Conservation (phyloP, 257 asterid genomes). For the Ehretia macrophylla region DNA sequence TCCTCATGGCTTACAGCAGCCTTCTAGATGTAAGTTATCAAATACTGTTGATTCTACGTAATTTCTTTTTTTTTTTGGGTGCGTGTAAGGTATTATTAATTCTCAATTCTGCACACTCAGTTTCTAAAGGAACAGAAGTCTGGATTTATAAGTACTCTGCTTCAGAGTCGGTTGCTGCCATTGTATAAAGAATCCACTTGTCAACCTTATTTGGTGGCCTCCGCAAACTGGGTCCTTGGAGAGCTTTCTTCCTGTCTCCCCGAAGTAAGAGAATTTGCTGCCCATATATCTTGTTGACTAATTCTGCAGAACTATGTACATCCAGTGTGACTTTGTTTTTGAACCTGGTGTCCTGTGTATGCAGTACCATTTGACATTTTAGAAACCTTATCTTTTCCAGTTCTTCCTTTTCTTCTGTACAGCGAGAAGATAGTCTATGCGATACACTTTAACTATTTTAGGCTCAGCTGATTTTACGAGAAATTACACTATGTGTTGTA, state of each 20-base stretch:
- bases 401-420: background rate
- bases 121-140: constrained; percentile 32
- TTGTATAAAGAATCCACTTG: constrained; percentile 24
- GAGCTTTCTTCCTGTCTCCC: constrained; percentile 43
- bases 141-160: constrained; percentile 29
- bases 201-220: constrained; percentile 38
- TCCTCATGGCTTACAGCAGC: constrained; percentile 41
- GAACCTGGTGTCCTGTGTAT: background rate
- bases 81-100: background rate
- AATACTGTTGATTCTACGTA: background rate
- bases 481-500: background rate
- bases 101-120: constrained; percentile 15
- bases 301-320: background rate
- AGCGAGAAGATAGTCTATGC: background rate
- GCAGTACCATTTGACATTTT: background rate
- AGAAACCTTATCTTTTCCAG: background rate
- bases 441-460: background rate
- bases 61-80: background rate
- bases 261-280: constrained; percentile 24
- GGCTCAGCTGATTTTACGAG: background rate
- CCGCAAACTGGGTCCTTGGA: constrained; percentile 45
- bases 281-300: background rate
- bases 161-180: constrained; percentile 37
- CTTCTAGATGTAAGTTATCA: constrained; percentile 36
- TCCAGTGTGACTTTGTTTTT: background rate